Percentiles rank a stretch among this genome's conserved stretches.
phyloP scores from a whole-genome alignment of 306 rosid species.

The Leucaena leucocephala region DNA sequence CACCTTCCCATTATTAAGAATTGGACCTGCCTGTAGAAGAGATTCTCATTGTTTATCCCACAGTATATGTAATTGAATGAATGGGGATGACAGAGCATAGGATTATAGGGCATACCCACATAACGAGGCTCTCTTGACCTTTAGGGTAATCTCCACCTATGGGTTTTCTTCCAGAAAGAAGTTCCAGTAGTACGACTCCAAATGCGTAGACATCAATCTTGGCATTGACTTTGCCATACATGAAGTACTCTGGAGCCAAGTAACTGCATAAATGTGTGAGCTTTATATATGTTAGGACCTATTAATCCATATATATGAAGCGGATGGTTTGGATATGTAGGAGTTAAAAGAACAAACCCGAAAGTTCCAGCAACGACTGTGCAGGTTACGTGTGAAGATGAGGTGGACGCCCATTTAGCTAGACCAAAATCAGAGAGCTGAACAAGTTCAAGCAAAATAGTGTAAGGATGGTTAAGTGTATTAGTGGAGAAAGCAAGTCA shows the following conservation, averaged over 20 bases:
- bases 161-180: conserved; percentile 93
- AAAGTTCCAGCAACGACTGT: conserved; percentile 97
- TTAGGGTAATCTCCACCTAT: conserved; percentile 73
- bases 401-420: conserved; percentile 81
- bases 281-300: conserved; percentile 19
- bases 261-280: conserved; percentile 61
- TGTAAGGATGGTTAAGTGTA: conserved; percentile 18
- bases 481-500: neutral
- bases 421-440: conserved; percentile 99
- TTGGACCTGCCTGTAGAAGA: conserved; percentile 77
- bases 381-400: conserved; percentile 79
- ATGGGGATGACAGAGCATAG: conserved; percentile 15
- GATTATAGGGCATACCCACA: conserved; percentile 80
- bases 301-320: neutral
- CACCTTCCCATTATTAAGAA: conserved; percentile 69
- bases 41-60: conserved; percentile 20
- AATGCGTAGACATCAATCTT: conserved; percentile 90
- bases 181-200: conserved; percentile 94
- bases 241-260: conserved; percentile 97
- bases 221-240: conserved; percentile 92
- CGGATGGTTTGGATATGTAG: neutral
- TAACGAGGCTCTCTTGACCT: conserved; percentile 91
- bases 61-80: conserved; percentile 6
- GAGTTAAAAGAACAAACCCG: conserved; percentile 63
- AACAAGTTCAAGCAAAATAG: conserved; percentile 33